Conservation (phyloP, 257 asterid genomes). For the Solanum gracilifrons region DNA sequence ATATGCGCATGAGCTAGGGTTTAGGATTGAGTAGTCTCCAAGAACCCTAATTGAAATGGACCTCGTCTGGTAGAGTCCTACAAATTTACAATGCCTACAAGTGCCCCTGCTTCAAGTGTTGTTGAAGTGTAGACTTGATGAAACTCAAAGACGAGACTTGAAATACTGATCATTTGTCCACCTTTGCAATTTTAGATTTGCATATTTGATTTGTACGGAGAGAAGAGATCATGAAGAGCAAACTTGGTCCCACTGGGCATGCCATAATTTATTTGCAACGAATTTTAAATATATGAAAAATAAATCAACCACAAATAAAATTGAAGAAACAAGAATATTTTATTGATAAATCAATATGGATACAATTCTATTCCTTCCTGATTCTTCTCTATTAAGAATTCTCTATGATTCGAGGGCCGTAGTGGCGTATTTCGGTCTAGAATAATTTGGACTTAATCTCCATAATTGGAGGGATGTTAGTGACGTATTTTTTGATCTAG, state of each 20-base stretch:
- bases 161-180: neutral
- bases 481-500: rapidly evolving
- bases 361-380: neutral
- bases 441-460: too few relatives aligned
- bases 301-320: too few relatives aligned
- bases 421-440: rapidly evolving
- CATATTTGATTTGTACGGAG: neutral
- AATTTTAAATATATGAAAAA: too few relatives aligned
- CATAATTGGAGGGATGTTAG: rapidly evolving
- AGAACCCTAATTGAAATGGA: neutral
- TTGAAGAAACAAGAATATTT: neutral
- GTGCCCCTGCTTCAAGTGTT: neutral
- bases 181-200: neutral
- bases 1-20: too few relatives aligned
- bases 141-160: neutral
- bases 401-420: rapidly evolving
- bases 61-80: neutral
- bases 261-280: neutral
- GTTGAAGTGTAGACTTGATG: neutral
- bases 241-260: neutral
- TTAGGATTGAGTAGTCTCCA: too few relatives aligned
- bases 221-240: neutral
- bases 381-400: neutral
- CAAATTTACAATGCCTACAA: neutral
- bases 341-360: too few relatives aligned